phyloP scores from a whole-genome alignment of 352 stramenopile species.

The Pythium dissimile region DNA sequence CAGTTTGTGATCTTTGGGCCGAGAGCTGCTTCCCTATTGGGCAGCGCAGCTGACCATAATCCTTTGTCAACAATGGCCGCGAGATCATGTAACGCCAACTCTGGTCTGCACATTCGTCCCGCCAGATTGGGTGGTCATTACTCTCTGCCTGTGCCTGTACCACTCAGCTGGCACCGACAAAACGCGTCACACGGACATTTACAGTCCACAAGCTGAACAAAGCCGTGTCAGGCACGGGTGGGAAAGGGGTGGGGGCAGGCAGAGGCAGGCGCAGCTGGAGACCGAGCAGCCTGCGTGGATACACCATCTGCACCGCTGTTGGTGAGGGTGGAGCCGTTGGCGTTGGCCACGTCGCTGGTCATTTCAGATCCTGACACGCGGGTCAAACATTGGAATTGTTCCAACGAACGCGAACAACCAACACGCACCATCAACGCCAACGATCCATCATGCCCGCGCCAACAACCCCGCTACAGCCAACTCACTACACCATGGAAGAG shows the following conservation, averaged over 20 bases:
- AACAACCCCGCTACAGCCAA: background rate
- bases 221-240: background rate
- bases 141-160: background rate
- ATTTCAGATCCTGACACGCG: conserved; percentile 16
- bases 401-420: too few species aligned
- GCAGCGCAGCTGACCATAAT: background rate
- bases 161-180: too few species aligned
- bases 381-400: background rate
- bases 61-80: conserved; percentile 9
- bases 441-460: background rate
- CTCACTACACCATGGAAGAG: conserved; percentile 15
- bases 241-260: background rate
- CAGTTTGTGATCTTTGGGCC: conserved; percentile 1
- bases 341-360: background rate
- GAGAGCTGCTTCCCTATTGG: background rate
- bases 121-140: background rate
- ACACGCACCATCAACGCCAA: background rate
- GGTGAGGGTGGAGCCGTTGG: background rate
- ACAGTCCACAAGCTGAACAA: too few species aligned
- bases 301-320: background rate
- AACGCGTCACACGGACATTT: background rate
- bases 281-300: background rate
- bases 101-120: conserved; percentile 1
- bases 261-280: conserved; percentile 7
- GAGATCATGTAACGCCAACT: conserved; percentile 16